These are phyloP conservation scores for Apiospora aurea DNA, from an alignment of 2,329 filamentous ascomycete genomes.

Conservation along the genomic window DNA sequence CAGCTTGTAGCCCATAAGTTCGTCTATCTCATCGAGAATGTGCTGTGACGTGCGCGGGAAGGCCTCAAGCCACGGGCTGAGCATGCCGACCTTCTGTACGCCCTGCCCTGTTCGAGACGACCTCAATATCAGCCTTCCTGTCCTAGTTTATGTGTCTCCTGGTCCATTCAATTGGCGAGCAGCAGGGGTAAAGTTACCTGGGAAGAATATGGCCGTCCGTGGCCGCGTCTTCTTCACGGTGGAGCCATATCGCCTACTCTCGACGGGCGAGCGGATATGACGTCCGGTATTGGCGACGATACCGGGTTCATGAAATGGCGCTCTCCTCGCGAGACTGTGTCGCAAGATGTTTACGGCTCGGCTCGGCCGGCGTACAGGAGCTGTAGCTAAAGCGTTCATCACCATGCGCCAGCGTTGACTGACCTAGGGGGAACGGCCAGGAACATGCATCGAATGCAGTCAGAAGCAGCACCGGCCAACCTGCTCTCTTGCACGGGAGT, in stretches of 20 bases:
- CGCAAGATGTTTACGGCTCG: constrained; percentile 31
- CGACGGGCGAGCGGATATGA: neutral
- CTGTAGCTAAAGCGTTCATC: constrained; percentile 38
- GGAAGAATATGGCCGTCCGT: constrained; percentile 67
- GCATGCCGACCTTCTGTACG: constrained; percentile 89
- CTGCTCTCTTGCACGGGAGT: constrained; percentile 3
- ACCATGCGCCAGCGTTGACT: constrained; percentile 38
- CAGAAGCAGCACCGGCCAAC: constrained; percentile 15
- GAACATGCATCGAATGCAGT: constrained; percentile 26
- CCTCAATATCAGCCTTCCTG: constrained; percentile 23
- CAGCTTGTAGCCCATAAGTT: constrained; percentile 75
- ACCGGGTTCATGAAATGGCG: neutral
- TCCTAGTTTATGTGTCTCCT: no score
- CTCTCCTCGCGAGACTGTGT: neutral
- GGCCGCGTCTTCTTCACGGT: constrained; percentile 42
- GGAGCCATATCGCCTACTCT: neutral
- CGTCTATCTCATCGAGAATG: constrained; percentile 87
- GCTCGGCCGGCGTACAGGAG: constrained; percentile 35
- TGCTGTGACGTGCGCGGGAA: constrained; percentile 80
- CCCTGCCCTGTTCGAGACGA: constrained; percentile 70
- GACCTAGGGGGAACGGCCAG: constrained; percentile 31
- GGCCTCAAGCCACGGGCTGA: constrained; percentile 82
- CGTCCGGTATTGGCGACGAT: neutral
- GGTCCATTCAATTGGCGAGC: neutral
- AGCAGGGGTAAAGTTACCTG: constrained; percentile 48